Percentiles rank a stretch among this genome's conserved stretches.
Evolutionary conservation across 257 asterid genomes (phyloP).

Genomic region (Solanum neorickii): DNA sequence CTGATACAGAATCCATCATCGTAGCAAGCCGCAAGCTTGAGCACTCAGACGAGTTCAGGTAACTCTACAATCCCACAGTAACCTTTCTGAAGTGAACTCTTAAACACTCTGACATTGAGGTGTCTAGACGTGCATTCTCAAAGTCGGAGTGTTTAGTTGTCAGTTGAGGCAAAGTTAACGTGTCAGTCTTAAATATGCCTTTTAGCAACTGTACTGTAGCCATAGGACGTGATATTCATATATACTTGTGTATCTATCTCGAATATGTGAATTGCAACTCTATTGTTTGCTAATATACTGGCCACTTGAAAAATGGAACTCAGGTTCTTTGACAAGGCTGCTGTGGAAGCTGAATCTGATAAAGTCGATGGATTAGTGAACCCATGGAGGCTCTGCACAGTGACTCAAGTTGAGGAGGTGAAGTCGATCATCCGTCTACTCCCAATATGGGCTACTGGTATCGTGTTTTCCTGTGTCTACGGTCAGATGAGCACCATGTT

Average conservation of each 20-base stretch:
- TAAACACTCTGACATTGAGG: not conserved
- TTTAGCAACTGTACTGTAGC: not conserved
- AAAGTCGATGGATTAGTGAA: constrained; percentile 6
- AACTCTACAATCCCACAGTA: not conserved
- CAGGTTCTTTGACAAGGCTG: constrained; percentile 86
- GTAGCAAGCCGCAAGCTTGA: constrained; percentile 68
- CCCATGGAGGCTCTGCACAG: constrained; percentile 72
- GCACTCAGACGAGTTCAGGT: constrained; percentile 69
- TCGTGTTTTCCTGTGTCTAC: constrained; percentile 62
- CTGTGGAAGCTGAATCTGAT: constrained; percentile 39
- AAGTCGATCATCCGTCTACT: constrained; percentile 57
- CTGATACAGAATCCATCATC: constrained; percentile 41
- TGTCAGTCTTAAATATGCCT: not conserved
- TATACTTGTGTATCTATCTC: not conserved
- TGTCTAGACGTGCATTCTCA: not conserved
- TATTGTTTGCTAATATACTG: not conserved
- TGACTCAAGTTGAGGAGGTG: constrained; percentile 83
- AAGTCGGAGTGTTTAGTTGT: not conserved
- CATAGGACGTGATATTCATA: not conserved
- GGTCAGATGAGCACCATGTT: constrained; percentile 89
- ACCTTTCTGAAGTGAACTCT: not conserved
- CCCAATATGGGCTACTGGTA: constrained; percentile 79
- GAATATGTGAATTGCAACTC: not conserved
- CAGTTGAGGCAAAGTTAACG: not conserved
- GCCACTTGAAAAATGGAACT: not conserved